phyloP scores from a whole-genome alignment of 768 basidiomycete genomes.

The Suillus luteus region DNA sequence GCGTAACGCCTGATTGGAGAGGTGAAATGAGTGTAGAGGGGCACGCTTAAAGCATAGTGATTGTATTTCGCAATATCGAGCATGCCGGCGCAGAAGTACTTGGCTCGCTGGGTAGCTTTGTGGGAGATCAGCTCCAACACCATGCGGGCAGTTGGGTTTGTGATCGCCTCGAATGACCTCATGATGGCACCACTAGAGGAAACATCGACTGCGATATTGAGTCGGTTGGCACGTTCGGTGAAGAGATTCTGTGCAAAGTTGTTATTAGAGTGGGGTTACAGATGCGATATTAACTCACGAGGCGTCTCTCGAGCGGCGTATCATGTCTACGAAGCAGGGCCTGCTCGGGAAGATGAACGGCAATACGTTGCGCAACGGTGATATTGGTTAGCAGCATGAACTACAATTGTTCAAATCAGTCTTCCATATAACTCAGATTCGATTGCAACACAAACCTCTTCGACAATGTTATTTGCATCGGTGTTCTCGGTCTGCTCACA shows the following conservation, averaged over 20 bases:
- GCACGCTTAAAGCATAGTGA: conserved; percentile 88
- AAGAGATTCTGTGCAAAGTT: conserved; percentile 63
- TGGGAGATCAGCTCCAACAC: conserved; percentile 82
- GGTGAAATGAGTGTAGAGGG: conserved; percentile 93
- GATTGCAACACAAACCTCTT: conserved; percentile 64
- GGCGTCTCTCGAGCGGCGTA: conserved; percentile 85
- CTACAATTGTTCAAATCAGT: conserved; percentile 39
- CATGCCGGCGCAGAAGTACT: conserved; percentile 99
- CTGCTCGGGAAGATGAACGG: conserved; percentile 93
- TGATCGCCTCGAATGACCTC: conserved; percentile 76
- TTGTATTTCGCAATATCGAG: conserved; percentile 97
- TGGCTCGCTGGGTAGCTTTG: conserved; percentile 93
- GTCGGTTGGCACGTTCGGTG: conserved; percentile 74
- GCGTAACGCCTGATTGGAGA: conserved; percentile 93
- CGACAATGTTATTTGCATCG: conserved; percentile 80
- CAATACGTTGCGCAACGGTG: conserved; percentile 89
- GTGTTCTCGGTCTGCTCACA: conserved; percentile 63
- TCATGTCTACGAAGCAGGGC: conserved; percentile 96
- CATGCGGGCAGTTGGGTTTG: conserved; percentile 70
- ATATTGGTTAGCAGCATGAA: conserved; percentile 95
- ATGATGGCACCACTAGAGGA: conserved; percentile 81
- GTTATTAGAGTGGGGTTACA: conserved; percentile 17
- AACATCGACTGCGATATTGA: conserved; percentile 82
- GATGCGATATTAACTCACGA: conserved; percentile 50
- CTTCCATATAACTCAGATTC: not conserved